Evolutionary conservation across 495 filamentous ascomycete genomes (phyloP), one percentile per base, ranked within the genome.

Genomic region (Umbilicaria muhlenbergii): DNA sequence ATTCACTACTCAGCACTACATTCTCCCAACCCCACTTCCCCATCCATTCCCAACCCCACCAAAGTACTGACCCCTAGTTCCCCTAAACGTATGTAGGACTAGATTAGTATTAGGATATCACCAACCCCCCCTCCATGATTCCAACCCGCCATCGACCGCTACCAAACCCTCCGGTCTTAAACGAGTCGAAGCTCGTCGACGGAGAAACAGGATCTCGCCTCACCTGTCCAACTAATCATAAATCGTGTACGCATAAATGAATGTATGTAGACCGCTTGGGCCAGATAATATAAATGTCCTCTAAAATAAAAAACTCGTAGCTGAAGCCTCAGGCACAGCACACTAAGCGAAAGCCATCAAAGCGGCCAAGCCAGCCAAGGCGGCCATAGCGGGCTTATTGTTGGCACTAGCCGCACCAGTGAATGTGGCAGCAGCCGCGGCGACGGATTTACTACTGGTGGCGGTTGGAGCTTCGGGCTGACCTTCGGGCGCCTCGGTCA

Each of bases 201-300:
- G 5, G 2, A 2, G 5, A 21, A 21, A 21, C 19, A 2, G 2
- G 19, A 21, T 5, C 19, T 21, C 19, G 5, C 19, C 19, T 5
- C 19, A 21, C 19, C 19, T 2, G 5, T 5, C 19, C 19, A 21
- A 21, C 2, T 21, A 28, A 40, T 46, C 40, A 38, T 48, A 14
- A 6, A 38, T 39, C 35, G 32, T 46, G 28, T 15, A 17, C 36
- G 19, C 40, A 28, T 43, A 34, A 48, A 35, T 19, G 41, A 48
- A 38, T 34, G 28, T 43, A 2, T n/a, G n/a, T n/a, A 47, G 51
- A 56, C 51, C 45, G n/a, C 48, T 54, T 51, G 46, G 45, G 15
- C 41, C 36, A 31, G 43, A 10, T 7, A 19, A 45, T 46, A 49
- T 40, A 51, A 45, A 35, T 38, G 47, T 14, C 12, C 39, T 37